Base-by-base conservation (phyloP, 371 early-diverging fungal species). In the Mortierella sp. region DNA sequence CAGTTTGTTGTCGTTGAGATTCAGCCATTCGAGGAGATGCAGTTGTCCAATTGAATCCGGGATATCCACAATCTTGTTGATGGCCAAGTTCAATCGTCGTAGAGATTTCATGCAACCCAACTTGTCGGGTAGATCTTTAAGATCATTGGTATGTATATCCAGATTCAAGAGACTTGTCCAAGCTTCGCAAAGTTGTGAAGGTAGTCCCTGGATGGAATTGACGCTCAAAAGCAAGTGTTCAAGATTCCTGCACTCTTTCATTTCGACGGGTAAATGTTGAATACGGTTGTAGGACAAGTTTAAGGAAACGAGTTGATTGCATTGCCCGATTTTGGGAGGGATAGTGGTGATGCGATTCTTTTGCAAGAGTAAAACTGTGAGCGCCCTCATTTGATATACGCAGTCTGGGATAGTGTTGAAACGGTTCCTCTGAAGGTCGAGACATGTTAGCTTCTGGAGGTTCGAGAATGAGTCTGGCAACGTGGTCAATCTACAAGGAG, bases 1-100 rank as follows among this genome's bases (percentile, higher is more conserved):
- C 18, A 94, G 70, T 22, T 79, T 83, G 83, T 94, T 94, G 74
- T 93, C 94, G 51, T 91, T 91, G 9, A 93, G 72, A 66, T 93
- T 94, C 22, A 94, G 88, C 94, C 93, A 93, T 59, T 89, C 90
- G 10, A 94, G 61, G 20, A 84, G 78, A 14, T 63, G 80, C 11
- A 92, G 70, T 8, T 76, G 72, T 4, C 92, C 90, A 28, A 93
- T 85, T 24, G 88, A 85, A 0, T 75, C 37, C 6, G 94, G 94
- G 18, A 94, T 67, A 0, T 75, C 74, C 5, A 57, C 70, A 4
- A 93, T 77, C 11, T 84, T 74, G 67, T 93, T 93, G 78, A 91
- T 90, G 24, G 92, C 90, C 35, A 93, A 68, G 73, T 93, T 92
- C 30, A 93, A 80, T 32, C 92, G 84, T 18, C 86, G 77, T 0